phyloP scores from a whole-genome alignment of 2,329 filamentous ascomycete genomes.

The Trematosphaeria pertusa region DNA sequence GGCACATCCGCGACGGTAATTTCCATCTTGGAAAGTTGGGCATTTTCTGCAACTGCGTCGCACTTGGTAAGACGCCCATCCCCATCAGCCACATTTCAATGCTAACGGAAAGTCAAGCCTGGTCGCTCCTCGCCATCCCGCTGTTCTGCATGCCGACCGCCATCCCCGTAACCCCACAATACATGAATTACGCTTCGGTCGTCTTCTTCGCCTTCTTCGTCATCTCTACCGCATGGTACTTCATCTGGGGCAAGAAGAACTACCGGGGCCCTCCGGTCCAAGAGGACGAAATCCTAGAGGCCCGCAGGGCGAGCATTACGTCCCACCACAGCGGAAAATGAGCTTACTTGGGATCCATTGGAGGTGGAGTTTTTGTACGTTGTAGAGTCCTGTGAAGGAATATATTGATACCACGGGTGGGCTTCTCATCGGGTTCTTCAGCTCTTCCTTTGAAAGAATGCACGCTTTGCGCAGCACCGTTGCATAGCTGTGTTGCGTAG shows the following conservation, averaged over 20 bases:
- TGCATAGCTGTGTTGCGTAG: no score
- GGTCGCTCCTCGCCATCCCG: slow-evolving; percentile 72
- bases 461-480: no score
- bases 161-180: slow-evolving; percentile 64
- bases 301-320: slow-evolving; percentile 39
- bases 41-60: slow-evolving; percentile 66
- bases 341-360: neutral
- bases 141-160: slow-evolving; percentile 76
- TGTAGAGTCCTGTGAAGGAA: no score
- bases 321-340: slow-evolving; percentile 21
- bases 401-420: no score
- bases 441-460: no score
- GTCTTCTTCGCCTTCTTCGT: slow-evolving; percentile 72
- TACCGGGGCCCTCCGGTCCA: slow-evolving; percentile 66
- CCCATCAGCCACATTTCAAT: neutral
- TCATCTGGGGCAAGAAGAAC: slow-evolving; percentile 72
- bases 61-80: slow-evolving; percentile 61
- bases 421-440: no score
- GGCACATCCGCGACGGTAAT: slow-evolving; percentile 62
- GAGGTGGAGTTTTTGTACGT: neutral
- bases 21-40: slow-evolving; percentile 71
- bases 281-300: slow-evolving; percentile 41
- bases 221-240: slow-evolving; percentile 71
- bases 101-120: slow-evolving; percentile 46
- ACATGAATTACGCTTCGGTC: slow-evolving; percentile 77